Evolutionary conservation across 2,329 filamentous ascomycete species (phyloP).

Genomic region (Trichophyton benhamiae): DNA sequence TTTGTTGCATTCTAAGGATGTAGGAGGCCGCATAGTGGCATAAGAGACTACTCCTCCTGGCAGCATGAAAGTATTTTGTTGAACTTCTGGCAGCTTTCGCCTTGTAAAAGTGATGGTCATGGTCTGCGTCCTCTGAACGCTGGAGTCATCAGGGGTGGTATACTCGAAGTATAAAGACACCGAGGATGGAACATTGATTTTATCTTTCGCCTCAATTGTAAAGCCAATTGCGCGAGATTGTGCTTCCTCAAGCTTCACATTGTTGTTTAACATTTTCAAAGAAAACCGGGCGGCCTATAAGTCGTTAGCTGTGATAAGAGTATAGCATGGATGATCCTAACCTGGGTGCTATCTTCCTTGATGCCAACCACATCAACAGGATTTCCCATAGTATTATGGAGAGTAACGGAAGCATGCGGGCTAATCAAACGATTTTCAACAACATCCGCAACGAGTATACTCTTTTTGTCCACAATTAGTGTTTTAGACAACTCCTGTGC

Average conservation of each 20-base stretch:
- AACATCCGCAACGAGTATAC: slow-evolving; percentile 41
- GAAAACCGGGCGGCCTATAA: background rate
- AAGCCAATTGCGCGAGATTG: slow-evolving; percentile 27
- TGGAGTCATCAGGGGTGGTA: background rate
- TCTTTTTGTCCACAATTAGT: slow-evolving; percentile 22
- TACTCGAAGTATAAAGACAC: slow-evolving; percentile 17
- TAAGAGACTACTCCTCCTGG: slow-evolving; percentile 45
- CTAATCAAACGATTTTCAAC: slow-evolving; percentile 37
- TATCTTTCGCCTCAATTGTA: slow-evolving; percentile 11
- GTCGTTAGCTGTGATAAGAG: background rate
- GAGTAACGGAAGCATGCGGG: slow-evolving; percentile 36
- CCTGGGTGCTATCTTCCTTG: slow-evolving; percentile 2
- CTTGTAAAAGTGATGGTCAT: slow-evolving; percentile 16
- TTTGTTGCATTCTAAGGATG: slow-evolving; percentile 23
- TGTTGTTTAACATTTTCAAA: slow-evolving; percentile 4
- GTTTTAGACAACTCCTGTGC: slow-evolving; percentile 18
- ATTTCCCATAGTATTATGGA: slow-evolving; percentile 35
- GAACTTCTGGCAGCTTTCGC: slow-evolving; percentile 29
- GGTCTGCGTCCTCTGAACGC: slow-evolving; percentile 5
- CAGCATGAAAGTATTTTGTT: slow-evolving; percentile 45
- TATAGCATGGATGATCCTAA: background rate
- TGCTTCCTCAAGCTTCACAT: slow-evolving; percentile 19
- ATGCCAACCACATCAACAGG: slow-evolving; percentile 16
- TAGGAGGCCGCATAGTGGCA: slow-evolving; percentile 43
- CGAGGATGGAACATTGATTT: background rate